These are phyloP conservation scores for Solanum pennellii DNA, from an alignment of 257 asterid genomes.

Conservation along the genomic window DNA sequence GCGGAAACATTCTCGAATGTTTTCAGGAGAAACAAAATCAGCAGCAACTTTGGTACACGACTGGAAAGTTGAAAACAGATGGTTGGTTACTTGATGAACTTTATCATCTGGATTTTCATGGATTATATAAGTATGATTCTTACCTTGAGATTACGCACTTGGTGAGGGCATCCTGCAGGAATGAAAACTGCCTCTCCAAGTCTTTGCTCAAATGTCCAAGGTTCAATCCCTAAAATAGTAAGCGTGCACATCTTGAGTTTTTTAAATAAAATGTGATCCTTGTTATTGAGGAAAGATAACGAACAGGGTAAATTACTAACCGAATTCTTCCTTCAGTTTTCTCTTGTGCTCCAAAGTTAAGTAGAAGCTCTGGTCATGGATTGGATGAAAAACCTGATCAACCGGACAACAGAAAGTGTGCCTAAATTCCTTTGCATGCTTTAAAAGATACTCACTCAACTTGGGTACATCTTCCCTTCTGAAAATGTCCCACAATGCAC, in stretches of 20 bases:
- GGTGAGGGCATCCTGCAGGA: conserved; percentile 99
- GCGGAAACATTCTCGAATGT: conserved; percentile 59
- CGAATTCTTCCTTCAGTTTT: conserved; percentile 77
- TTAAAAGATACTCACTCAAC: conserved; percentile 51
- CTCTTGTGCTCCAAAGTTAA: conserved; percentile 59
- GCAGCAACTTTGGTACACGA: conserved; percentile 92
- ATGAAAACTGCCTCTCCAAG: conserved; percentile 93
- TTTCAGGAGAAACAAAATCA: conserved; percentile 96
- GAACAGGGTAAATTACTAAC: conserved; percentile 19
- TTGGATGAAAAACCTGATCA: conserved; percentile 83
- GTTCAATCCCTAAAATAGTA: conserved; percentile 54
- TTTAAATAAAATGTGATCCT: not conserved
- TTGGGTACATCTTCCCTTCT: conserved; percentile 87
- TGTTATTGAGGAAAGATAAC: not conserved
- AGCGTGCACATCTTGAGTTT: not conserved
- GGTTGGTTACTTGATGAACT: not conserved
- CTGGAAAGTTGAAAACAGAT: conserved; percentile 24
- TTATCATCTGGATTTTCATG: not conserved
- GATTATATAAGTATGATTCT: not conserved
- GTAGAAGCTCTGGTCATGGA: conserved; percentile 88
- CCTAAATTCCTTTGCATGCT: conserved; percentile 66
- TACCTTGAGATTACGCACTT: conserved; percentile 94
- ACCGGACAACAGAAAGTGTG: conserved; percentile 80
- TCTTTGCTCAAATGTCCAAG: conserved; percentile 89
- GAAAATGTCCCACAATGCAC: conserved; percentile 94